Evolutionary conservation across 2,329 filamentous ascomycete species (phyloP), one percentile per base, ranked within the genome.

Genomic region (Phyllosticta citribraziliensis): DNA sequence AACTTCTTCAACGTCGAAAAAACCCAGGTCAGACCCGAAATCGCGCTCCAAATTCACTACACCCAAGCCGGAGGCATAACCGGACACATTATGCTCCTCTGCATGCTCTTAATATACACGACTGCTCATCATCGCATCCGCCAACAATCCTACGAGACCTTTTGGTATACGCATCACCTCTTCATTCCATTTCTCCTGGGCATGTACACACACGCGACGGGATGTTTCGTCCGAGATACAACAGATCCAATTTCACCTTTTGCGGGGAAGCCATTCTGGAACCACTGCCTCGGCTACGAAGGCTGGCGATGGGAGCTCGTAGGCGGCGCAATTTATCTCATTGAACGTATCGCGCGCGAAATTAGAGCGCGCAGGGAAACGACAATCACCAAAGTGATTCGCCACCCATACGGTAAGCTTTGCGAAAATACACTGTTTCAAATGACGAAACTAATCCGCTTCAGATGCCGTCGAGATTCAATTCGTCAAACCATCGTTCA

Each of bases 91-190:
- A 99, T 99, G 94, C 83, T 97, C 25, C 81, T 99, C n/a, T 97
- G 92, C 82, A 99, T 99, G 94, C 79, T 99, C 65, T 78, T 99
- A 65, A 99, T 99, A 82, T 99, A 96, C 77, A 99, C 94, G 1
- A 97, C 92, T 0, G 88, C 94, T 2, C 94, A 99, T 72, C 83
- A 88, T 68, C 88, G 90, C 66, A 97, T 99, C 66, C 88, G 94
- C 60, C 93, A 97, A 73, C 94, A 99, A 73, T 96, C 91, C 0
- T 99, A 92, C 71, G 94, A 99, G 77, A 95, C 93, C 0, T 99
- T 99, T 74, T 99, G 94, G 94, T 99, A 99, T 76, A 96, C 91
- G 0, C 94, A 99, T 75, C 94, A 99, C 70, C 83, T 99, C n/a
- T 97, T 97, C 70, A 88, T 99, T 63, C 93, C 94, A 1, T 99